Base-by-base conservation (phyloP, 305 asterid species). In the Fraxinus sp. region DNA sequence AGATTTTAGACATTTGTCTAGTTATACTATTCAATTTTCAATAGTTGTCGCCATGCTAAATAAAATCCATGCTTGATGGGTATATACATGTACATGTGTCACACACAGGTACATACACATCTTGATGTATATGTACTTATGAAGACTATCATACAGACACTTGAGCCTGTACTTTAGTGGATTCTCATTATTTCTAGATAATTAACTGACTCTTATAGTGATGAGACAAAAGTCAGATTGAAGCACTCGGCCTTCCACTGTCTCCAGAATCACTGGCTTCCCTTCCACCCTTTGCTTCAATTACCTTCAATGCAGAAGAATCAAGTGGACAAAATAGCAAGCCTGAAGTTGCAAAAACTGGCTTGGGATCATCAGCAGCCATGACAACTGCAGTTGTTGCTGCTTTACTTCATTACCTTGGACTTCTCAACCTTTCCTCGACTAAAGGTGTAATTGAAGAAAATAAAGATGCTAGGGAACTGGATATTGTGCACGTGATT, bases 291-390 rank as follows among this genome's bases (percentile, higher is more conserved):
- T 96, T 94, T 86, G 46, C 96, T 86, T 92, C 97, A 20, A 93
- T 95, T 83, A 91, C 97, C 77, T 87, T 94, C 81, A 95, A 92
- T 87, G 88, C 91, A 14, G 98, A 95, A 88, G 97, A 91, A 81
- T 89, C 94, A 52, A 84, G 85, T 87, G 94, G 91, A 18, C 90
- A 86, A 74, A 90, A 84, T 84, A 81, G 91, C 90, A 91, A 90
- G 82, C 99, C 98, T 57, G 98, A 96, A 91, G 98, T 95, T 88
- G 98, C 99, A 77, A 96, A 96, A 89, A 96, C 98, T 83, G 98
- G 98, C 78, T 87, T 96, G 91, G 98, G 98, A 79, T 95, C 98
- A 8, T 96, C 99, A 52, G 98, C 99, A 79, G 99, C 99, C 71
- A 96, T 96, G 99, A 96, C 98, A 83, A 92, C 98, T 85, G 98